A percentile compares a stretch with the other conserved stretches of the same genome.
Conservation (phyloP, 305 asterid species). For the Fraxinus platypoda region DNA sequence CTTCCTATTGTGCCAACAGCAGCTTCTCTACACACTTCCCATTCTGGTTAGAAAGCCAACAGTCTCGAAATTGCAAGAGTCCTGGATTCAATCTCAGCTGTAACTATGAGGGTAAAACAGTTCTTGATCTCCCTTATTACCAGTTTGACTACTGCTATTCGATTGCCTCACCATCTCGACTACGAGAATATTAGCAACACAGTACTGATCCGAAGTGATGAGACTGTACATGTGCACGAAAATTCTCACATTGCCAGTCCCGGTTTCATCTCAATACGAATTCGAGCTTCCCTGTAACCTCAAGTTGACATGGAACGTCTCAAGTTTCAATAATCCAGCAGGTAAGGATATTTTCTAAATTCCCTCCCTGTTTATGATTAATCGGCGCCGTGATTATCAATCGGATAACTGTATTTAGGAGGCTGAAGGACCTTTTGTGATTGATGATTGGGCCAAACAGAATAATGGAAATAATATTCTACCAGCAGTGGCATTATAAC, state of each 20-base stretch:
- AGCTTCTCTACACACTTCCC: constrained; percentile 25
- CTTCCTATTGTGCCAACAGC: constrained; percentile 13
- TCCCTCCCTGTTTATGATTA: not conserved
- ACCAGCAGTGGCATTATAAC: constrained; percentile 12
- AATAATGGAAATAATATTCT: not conserved
- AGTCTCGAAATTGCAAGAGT: constrained; percentile 15
- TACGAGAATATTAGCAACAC: constrained; percentile 30
- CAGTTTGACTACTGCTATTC: constrained; percentile 18
- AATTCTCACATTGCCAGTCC: constrained; percentile 31
- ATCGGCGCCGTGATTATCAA: not conserved
- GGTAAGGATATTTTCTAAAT: constrained; percentile 24
- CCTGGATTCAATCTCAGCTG: constrained; percentile 33
- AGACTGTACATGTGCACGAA: constrained; percentile 27
- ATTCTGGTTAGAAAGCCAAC: constrained; percentile 26
- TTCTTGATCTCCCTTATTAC: constrained; percentile 21
- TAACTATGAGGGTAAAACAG: not conserved
- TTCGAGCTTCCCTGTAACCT: constrained; percentile 31
- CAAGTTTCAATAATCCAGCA: constrained; percentile 26
- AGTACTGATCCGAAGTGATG: constrained; percentile 18
- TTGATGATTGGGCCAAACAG: constrained; percentile 17
- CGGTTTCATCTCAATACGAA: constrained; percentile 25
- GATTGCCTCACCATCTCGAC: constrained; percentile 53
- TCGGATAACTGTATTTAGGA: not conserved
- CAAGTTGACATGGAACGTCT: constrained; percentile 42
- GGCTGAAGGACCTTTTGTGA: constrained; percentile 8